Percentiles rank a stretch among this genome's conserved stretches.
Evolutionary conservation across 768 basidiomycete species (phyloP).

Genomic region (Suillus fuscotomentosus): DNA sequence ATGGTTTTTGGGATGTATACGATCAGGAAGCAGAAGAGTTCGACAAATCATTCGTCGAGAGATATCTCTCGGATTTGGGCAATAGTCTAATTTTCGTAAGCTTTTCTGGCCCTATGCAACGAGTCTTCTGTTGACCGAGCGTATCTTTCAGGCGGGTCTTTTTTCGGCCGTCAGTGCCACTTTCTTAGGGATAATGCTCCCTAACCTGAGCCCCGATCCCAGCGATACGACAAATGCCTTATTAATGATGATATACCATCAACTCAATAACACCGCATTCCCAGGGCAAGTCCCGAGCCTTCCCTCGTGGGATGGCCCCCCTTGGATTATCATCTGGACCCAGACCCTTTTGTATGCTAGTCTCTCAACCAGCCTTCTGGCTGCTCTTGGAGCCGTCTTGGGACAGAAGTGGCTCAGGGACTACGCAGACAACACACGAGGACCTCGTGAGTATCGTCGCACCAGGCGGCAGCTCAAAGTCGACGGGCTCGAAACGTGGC

Average conservation of each 20-base stretch:
- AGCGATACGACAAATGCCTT: slow-evolving; percentile 12
- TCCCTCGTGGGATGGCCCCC: slow-evolving; percentile 12
- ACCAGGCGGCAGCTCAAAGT: not conserved
- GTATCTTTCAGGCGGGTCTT: slow-evolving; percentile 12
- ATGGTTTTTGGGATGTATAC: not conserved
- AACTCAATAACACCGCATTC: slow-evolving; percentile 2
- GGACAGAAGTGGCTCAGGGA: slow-evolving; percentile 11
- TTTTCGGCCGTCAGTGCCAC: slow-evolving; percentile 14
- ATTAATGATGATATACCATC: slow-evolving; percentile 10
- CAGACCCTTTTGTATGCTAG: slow-evolving; percentile 12
- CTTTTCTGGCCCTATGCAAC: not conserved
- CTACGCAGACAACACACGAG: not conserved
- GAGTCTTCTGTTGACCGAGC: not conserved
- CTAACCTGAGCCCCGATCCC: slow-evolving; percentile 8
- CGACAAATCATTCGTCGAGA: not conserved
- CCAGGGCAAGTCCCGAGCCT: not conserved
- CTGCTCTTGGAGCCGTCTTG: slow-evolving; percentile 13
- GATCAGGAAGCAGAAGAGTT: not conserved
- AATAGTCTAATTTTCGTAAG: not conserved
- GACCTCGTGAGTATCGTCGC: not conserved
- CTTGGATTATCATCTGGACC: slow-evolving; percentile 3
- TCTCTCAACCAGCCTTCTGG: slow-evolving; percentile 11
- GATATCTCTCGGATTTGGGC: not conserved
- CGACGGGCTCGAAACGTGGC: not conserved
- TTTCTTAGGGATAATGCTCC: slow-evolving; percentile 9